Conservation (phyloP, 192 early-diverging fungal genomes). For the Backusella australiensis region DNA sequence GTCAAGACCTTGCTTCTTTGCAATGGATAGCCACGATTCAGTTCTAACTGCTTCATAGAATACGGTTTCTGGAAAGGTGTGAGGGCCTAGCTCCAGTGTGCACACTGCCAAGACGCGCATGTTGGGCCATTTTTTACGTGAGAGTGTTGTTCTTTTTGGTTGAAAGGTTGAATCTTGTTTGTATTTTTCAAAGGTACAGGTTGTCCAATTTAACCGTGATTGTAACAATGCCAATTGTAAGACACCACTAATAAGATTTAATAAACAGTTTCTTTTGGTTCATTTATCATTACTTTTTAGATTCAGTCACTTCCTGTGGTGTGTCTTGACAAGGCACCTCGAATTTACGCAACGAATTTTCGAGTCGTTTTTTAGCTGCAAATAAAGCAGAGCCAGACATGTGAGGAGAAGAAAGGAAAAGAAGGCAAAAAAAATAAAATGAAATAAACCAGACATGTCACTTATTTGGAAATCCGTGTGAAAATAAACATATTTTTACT, state of each 20-base stretch:
- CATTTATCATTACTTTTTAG: slow-evolving; percentile 5
- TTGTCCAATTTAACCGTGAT: slow-evolving; percentile 39
- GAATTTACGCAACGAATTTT: slow-evolving; percentile 18
- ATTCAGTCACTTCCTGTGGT: not conserved
- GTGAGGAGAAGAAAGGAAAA: not conserved
- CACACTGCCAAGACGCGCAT: slow-evolving; percentile 34
- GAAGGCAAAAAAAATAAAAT: not conserved
- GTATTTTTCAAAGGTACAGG: slow-evolving; percentile 35
- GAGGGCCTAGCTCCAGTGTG: slow-evolving; percentile 56
- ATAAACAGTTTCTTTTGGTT: not conserved
- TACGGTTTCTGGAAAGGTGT: slow-evolving; percentile 42
- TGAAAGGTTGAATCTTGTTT: slow-evolving; percentile 24
- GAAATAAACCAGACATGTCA: no score
- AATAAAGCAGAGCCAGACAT: slow-evolving; percentile 28
- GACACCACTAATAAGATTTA: slow-evolving; percentile 25
- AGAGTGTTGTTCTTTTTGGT: slow-evolving; percentile 19
- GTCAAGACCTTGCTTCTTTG: slow-evolving; percentile 2
- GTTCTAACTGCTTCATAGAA: slow-evolving; percentile 42
- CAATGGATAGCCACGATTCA: slow-evolving; percentile 17
- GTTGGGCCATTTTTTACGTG: slow-evolving; percentile 30
- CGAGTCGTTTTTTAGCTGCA: slow-evolving; percentile 22
- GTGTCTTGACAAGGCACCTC: slow-evolving; percentile 1
- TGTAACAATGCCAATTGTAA: slow-evolving; percentile 36
- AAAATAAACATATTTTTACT: not conserved
- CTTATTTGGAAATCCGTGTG: no score